Percentiles rank a stretch among this genome's conserved stretches.
These are phyloP conservation scores for Plectosphaerella plurivora DNA, from an alignment of 2,329 filamentous ascomycete species.

Conservation along the genomic window DNA sequence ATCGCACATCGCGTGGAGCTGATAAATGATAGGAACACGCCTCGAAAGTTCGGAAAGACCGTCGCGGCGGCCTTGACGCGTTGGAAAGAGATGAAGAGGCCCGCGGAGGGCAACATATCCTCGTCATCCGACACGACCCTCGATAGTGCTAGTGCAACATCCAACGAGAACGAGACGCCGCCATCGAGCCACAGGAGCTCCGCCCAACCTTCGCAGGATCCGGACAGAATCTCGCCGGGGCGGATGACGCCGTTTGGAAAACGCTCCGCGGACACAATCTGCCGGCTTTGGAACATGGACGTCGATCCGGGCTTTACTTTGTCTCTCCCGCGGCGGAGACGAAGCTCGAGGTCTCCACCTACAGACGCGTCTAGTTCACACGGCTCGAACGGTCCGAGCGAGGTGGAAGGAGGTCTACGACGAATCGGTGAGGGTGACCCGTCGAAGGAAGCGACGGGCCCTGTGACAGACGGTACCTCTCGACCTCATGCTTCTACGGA, in stretches of 20 bases:
- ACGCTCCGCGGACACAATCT: neutral
- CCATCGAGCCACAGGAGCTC: constrained; percentile 1
- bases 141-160: neutral
- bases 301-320: neutral
- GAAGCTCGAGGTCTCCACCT: neutral
- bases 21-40: constrained; percentile 2
- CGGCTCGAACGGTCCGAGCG: neutral
- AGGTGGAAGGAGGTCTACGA: neutral
- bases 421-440: neutral
- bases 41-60: constrained; percentile 14
- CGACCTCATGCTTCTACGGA: neutral
- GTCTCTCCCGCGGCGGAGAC: neutral
- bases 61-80: constrained; percentile 9
- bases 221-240: neutral
- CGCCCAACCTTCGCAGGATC: neutral
- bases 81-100: constrained; percentile 7
- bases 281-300: neutral
- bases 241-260: neutral
- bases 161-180: constrained; percentile 2
- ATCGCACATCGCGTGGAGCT: neutral
- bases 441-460: too few species aligned
- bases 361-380: neutral
- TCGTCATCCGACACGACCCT: constrained; percentile 1
- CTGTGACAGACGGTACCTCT: neutral
- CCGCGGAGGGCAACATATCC: neutral